Evolutionary conservation across 2,329 filamentous ascomycete genomes (phyloP).

Genomic region (Clonostachys sp.): DNA sequence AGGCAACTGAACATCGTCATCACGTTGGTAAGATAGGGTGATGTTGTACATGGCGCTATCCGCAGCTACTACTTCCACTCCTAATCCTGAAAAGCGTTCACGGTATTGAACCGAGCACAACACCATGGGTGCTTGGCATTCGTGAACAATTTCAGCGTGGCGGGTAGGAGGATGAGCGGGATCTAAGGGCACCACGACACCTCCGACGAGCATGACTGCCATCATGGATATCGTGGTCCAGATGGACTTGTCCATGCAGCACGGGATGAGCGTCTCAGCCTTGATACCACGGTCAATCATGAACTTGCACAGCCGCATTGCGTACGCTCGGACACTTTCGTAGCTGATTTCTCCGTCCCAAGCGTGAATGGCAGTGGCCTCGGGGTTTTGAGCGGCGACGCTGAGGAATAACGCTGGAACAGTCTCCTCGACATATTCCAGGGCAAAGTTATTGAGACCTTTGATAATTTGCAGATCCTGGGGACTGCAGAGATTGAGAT

Average conservation of each 20-base stretch:
- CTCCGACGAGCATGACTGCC: conserved; percentile 19
- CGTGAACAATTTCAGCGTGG: not conserved
- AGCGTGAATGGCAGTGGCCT: conserved; percentile 8
- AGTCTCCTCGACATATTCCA: not conserved
- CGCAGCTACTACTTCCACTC: too few species aligned
- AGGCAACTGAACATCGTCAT: not conserved
- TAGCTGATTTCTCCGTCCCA: conserved; percentile 16
- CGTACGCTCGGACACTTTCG: conserved; percentile 9
- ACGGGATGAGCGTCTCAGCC: conserved; percentile 14
- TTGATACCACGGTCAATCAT: conserved; percentile 8
- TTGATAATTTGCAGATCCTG: not conserved
- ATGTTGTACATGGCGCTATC: too few species aligned
- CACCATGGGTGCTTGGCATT: not conserved
- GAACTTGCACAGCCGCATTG: conserved; percentile 8
- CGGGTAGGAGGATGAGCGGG: conserved; percentile 5
- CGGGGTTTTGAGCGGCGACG: not conserved
- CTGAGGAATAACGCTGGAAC: not conserved
- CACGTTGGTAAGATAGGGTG: too few species aligned
- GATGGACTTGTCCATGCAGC: conserved; percentile 28
- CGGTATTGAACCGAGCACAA: conserved; percentile 1
- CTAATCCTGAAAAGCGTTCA: too few species aligned
- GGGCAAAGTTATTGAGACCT: too few species aligned
- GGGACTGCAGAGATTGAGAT: not conserved
- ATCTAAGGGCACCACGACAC: conserved; percentile 19
- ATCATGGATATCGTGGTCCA: conserved; percentile 24